Base-by-base conservation (phyloP, 2,329 filamentous ascomycete genomes). In the Ceratocystiopsis brevicomis region DNA sequence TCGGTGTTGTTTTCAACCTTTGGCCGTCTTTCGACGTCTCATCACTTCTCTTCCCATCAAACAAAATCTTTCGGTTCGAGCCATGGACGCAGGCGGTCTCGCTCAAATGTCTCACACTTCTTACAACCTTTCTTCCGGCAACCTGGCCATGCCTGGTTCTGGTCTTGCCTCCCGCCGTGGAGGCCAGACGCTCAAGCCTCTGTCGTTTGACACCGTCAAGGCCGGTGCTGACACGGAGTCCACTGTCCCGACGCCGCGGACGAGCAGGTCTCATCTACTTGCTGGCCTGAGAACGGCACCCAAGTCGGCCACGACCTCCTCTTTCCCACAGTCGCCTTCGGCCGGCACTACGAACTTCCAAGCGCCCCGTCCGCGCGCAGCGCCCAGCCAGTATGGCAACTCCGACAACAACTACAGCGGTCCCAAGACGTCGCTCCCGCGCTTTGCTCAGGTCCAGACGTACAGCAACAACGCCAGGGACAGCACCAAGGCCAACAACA, bases 81-180 rank as follows among this genome's bases (percentile, higher is more conserved):
- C 62, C 53, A 79, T 92, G 80, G 81, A 94, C 88, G 79, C 88
- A 76, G 88, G 88, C 74, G 85, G 86, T 90, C 84, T 94, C 70
- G 81, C 86, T 90, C 86, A 92, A 74, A 96, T 96, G 88, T 83
- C 85, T 68, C 88, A 85, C 70, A 83, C 19, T 21, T 33, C 11
- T 14, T 12, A 33, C 32, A 33, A 11, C 10, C 78, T 69, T 73
- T 78, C 62, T 82, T 82, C 61, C 66, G 72, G 73, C 61, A 78
- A 76, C 54, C 69, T 94, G 54, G 76, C 78, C 56, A 76, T 84
- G 65, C 81, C 86, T 43, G 69, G 75, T 49, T 76, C 81, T 51
- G 83, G 86, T 56, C 81, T 94, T 57, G 85, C 84, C 50, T 88
- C 87, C 21, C 70, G 72, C 54, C 80, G 90, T 51, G 84, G 92